Evolutionary conservation across 129 eudicot genomes (phyloP).

Genomic region (Lonicera japonica): DNA sequence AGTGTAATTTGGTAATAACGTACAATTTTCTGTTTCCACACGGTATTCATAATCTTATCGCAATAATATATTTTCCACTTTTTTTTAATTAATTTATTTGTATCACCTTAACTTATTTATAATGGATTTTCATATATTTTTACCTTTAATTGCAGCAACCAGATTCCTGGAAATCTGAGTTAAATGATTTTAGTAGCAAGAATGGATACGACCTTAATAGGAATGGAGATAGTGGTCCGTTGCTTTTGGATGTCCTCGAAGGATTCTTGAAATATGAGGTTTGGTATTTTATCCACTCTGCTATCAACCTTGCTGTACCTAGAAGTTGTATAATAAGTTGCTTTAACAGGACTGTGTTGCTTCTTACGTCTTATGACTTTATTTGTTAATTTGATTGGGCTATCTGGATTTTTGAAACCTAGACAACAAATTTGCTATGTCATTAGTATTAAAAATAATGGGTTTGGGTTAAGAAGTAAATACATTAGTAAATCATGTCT

Average conservation of each 20-base stretch:
- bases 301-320: not conserved
- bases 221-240: constrained; percentile 92
- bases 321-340: not conserved
- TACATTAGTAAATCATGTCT: too few relatives aligned
- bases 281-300: constrained; percentile 1
- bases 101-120: not conserved
- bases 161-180: constrained; percentile 92
- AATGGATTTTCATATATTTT: not conserved
- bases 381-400: too few relatives aligned
- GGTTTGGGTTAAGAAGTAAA: too few relatives aligned
- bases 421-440: too few relatives aligned
- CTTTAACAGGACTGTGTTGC: not conserved
- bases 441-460: too few relatives aligned
- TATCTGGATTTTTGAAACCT: too few relatives aligned
- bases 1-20: constrained; percentile 79
- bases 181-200: constrained; percentile 80
- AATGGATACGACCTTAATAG: constrained; percentile 83
- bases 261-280: constrained; percentile 97
- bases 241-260: constrained; percentile 93
- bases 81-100: constrained; percentile 6
- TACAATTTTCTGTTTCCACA: not conserved
- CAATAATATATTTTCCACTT: not conserved
- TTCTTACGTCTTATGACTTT: too few relatives aligned
- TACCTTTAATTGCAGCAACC: constrained; percentile 51
- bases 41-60: not conserved